Base-by-base conservation (phyloP, 768 basidiomycete genomes). In the Amanita subjunquillea region DNA sequence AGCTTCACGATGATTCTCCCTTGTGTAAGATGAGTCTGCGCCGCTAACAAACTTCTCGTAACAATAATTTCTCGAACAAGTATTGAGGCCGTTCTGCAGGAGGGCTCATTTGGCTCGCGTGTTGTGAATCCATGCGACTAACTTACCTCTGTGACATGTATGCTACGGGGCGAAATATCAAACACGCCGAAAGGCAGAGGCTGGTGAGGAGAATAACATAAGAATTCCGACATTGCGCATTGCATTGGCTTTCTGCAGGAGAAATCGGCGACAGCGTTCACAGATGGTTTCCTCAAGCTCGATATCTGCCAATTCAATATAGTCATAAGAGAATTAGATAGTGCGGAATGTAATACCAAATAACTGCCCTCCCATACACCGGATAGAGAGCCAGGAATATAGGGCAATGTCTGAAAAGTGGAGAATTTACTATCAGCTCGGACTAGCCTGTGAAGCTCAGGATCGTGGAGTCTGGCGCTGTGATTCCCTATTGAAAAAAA, bases 301-400 rank as follows among this genome's bases (percentile, higher is more conserved):
- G 40, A 44, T 42, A 51, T 29, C 50, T 51, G 50, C 39, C 50
- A 55, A 44, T 47, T 22, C 50, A 29, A 44, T 40, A 30, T 15
- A 45, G 23, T 36, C 53, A 57, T 36, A 7, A 13, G 17, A n/a
- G 8, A 27, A 10, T 36, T 15, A 9, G 9, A 8, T 36, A 25
- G 34, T 47, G 43, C 36, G 52, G 39, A 57, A 38, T 54, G 48
- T 39, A 40, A 60, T 57, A 81, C 82, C 77, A 78, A 78, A 60
- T 73, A 78, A 44, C 68, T 69, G 1, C 82, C 82, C 64, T 82
- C 75, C 82, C 82, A 84, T 54, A 75, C 59, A 3, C 80, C 82
- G 27, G 76, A 68, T 51, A 83, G 67, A 32, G 69, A 62, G 15
- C 77, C 78, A 37, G 73, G 72, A 58, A 66, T 59, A 57, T 70